Percentiles rank a stretch among this genome's conserved stretches.
These are phyloP conservation scores for Spinacia oleracea DNA, from an alignment of 179 eudicot genomes.

Conservation along the genomic window DNA sequence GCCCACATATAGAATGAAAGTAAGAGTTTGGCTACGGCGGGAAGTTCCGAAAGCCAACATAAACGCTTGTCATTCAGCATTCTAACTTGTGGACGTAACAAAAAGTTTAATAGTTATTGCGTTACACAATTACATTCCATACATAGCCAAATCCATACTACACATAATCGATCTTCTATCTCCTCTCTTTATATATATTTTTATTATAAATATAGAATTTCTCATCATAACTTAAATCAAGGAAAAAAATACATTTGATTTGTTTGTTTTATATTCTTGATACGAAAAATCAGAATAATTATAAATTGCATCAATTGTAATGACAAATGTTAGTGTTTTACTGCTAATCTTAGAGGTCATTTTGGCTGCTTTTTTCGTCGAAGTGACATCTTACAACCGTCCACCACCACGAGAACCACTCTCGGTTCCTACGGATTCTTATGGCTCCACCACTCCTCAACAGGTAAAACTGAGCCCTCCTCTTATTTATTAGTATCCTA, in stretches of 20 bases:
- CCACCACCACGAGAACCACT: conserved; percentile 22
- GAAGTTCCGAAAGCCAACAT: background rate
- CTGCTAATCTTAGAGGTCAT: background rate
- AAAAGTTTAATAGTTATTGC: background rate
- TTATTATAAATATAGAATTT: background rate
- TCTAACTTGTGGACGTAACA: conserved; percentile 12
- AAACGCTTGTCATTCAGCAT: too few species aligned
- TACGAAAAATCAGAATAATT: background rate
- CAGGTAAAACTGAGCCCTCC: conserved; percentile 27
- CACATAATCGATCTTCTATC: background rate
- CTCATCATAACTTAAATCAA: background rate
- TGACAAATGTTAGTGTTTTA: background rate
- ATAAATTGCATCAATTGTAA: background rate
- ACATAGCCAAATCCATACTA: background rate
- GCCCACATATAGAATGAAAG: background rate
- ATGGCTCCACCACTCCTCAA: conserved; percentile 25
- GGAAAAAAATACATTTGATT: background rate
- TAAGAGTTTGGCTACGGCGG: conserved; percentile 10
- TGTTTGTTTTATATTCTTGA: background rate
- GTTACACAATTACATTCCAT: too few species aligned
- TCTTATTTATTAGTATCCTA: background rate
- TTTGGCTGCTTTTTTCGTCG: background rate
- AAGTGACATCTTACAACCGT: conserved; percentile 19
- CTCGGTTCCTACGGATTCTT: background rate
- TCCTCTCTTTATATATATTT: background rate